Evolutionary conservation across 495 filamentous ascomycete genomes (phyloP).

Genomic region (Podospora appendiculata): DNA sequence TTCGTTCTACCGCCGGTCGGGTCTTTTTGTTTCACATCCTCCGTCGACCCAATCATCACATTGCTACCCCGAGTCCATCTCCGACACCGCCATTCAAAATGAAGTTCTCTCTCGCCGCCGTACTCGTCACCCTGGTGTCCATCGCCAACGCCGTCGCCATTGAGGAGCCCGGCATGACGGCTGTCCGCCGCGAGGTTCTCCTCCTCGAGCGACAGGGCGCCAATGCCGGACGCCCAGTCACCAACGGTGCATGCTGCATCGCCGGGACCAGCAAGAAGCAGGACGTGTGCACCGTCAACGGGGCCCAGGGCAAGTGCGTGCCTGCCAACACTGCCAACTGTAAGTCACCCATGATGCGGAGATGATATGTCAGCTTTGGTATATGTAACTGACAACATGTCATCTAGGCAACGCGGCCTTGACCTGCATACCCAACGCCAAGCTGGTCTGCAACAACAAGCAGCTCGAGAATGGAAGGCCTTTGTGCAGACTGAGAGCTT

Average conservation of each 20-base stretch:
- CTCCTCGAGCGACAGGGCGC: slow-evolving; percentile 10
- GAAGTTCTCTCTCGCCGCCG: slow-evolving; percentile 7
- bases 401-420: not conserved
- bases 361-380: not conserved
- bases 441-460: slow-evolving; percentile 7
- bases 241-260: slow-evolving; percentile 15
- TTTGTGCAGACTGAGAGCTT: slow-evolving; percentile 2
- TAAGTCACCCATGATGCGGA: not conserved
- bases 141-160: slow-evolving; percentile 5
- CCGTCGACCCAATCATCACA: not conserved
- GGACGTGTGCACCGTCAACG: slow-evolving; percentile 14
- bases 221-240: slow-evolving; percentile 7
- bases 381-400: not conserved
- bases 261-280: slow-evolving; percentile 15
- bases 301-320: slow-evolving; percentile 6
- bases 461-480: slow-evolving; percentile 8
- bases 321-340: slow-evolving; percentile 6
- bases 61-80: not conserved
- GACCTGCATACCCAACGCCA: slow-evolving; percentile 6
- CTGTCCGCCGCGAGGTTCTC: slow-evolving; percentile 6
- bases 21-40: not conserved
- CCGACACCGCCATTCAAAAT: slow-evolving; percentile 2
- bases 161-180: slow-evolving; percentile 6
- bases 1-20: slow-evolving; percentile 1
- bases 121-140: slow-evolving; percentile 8